A percentile compares a stretch with the other conserved stretches of the same genome.
Conservation (phyloP, 768 basidiomycete genomes). For the Cyathus striatus region DNA sequence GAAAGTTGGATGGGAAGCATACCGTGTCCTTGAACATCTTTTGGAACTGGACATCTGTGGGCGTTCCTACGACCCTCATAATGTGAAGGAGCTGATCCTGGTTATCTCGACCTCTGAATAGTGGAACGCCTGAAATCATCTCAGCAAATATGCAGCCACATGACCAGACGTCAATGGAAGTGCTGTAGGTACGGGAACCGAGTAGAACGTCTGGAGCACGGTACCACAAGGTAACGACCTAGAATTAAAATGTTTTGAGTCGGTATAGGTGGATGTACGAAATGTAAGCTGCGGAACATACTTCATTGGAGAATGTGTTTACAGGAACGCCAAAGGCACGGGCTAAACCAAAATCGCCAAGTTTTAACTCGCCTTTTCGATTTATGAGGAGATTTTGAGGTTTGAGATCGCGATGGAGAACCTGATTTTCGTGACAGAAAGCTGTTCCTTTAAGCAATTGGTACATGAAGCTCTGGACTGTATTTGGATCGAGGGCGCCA, state of each 20-base stretch:
- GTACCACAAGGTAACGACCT: slow-evolving; percentile 99
- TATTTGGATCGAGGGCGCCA: slow-evolving; percentile 85
- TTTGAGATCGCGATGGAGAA: slow-evolving; percentile 95
- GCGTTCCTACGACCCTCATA: slow-evolving; percentile 95
- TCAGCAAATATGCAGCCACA: slow-evolving; percentile 99
- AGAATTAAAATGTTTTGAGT: slow-evolving; percentile 4
- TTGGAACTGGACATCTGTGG: slow-evolving; percentile 79
- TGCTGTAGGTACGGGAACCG: slow-evolving; percentile 95
- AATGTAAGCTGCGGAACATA: slow-evolving; percentile 14
- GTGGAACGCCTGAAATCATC: slow-evolving; percentile 96
- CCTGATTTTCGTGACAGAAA: slow-evolving; percentile 98
- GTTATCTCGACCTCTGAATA: slow-evolving; percentile 96
- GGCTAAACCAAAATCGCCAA: slow-evolving; percentile 97
- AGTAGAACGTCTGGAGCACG: slow-evolving; percentile 96
- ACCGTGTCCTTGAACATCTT: slow-evolving; percentile 92
- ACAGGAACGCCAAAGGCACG: slow-evolving; percentile 98
- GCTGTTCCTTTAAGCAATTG: slow-evolving; percentile 96
- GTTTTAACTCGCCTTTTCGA: slow-evolving; percentile 91
- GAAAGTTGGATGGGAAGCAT: slow-evolving; percentile 19
- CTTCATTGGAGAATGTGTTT: slow-evolving; percentile 98
- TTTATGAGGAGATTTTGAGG: slow-evolving; percentile 99
- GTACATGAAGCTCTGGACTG: slow-evolving; percentile 96
- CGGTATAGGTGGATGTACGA: background rate
- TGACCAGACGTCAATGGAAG: slow-evolving; percentile 98
- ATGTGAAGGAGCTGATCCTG: slow-evolving; percentile 97